A percentile compares a stretch with the other conserved stretches of the same genome.
Conservation (phyloP, 345 rosid genomes). For the Aquilaria sinensis region DNA sequence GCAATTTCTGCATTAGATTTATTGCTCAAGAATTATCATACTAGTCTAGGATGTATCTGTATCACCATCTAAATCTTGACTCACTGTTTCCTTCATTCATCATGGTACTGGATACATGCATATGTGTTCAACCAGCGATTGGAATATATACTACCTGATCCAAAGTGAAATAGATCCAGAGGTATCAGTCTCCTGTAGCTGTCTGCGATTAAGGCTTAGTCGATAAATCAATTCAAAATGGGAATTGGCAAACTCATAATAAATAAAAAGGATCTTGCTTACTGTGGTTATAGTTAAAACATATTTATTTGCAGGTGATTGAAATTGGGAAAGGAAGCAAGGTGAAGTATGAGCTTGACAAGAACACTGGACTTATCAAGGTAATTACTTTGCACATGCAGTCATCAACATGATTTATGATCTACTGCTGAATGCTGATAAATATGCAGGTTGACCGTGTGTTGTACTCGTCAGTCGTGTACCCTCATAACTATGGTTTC, state of each 20-base stretch:
- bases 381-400: slow-evolving; percentile 24
- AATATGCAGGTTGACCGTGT: slow-evolving; percentile 77
- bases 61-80: too few species aligned
- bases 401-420: slow-evolving; percentile 6
- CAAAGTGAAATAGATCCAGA: too few species aligned
- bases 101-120: too few species aligned
- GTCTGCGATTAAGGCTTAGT: neutral
- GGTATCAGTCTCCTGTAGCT: neutral
- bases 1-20: too few species aligned
- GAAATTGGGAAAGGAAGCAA: slow-evolving; percentile 95
- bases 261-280: neutral
- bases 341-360: slow-evolving; percentile 99
- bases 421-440: slow-evolving; percentile 14
- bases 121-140: too few species aligned
- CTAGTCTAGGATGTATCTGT: too few species aligned
- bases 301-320: slow-evolving; percentile 51
- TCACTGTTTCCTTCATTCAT: too few species aligned
- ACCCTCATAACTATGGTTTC: slow-evolving; percentile 99
- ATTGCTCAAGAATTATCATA: too few species aligned
- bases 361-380: slow-evolving; percentile 91
- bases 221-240: neutral
- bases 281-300: neutral
- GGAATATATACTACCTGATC: too few species aligned
- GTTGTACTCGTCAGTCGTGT: slow-evolving; percentile 93
- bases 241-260: neutral